phyloP scores from a whole-genome alignment of 1,284 basidiomycete genomes.

The Thelephora terrestris region DNA sequence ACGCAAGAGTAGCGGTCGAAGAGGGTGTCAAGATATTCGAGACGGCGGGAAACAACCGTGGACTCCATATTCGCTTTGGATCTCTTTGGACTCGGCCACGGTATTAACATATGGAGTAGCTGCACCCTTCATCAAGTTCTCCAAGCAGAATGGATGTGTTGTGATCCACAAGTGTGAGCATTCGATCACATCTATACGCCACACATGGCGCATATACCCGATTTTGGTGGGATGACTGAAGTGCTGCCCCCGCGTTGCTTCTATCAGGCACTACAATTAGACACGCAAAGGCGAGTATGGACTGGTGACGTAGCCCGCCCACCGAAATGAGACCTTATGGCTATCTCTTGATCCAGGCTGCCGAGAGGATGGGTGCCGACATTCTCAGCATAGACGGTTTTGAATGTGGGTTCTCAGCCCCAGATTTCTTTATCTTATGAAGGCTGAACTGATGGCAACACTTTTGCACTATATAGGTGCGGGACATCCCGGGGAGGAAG shows the following conservation, averaged over 20 bases:
- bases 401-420: slow-evolving; percentile 51
- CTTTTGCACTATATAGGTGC: slow-evolving; percentile 46
- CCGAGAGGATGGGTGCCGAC: slow-evolving; percentile 74
- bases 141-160: slow-evolving; percentile 68
- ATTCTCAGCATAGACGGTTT: slow-evolving; percentile 84
- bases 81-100: neutral
- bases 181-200: neutral
- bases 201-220: no score
- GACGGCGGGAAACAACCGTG: slow-evolving; percentile 88
- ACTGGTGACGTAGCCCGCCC: neutral
- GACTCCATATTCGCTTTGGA: slow-evolving; percentile 14
- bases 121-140: slow-evolving; percentile 69
- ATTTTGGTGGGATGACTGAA: no score
- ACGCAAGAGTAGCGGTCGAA: slow-evolving; percentile 73
- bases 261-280: slow-evolving; percentile 57
- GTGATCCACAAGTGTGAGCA: slow-evolving; percentile 80
- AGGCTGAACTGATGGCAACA: no score
- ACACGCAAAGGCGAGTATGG: slow-evolving; percentile 60
- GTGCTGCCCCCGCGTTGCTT: neutral
- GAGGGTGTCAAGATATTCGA: slow-evolving; percentile 89
- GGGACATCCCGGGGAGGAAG: slow-evolving; percentile 92
- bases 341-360: slow-evolving; percentile 36
- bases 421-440: no score
- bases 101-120: slow-evolving; percentile 30
- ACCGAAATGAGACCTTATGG: slow-evolving; percentile 1